Conservation (phyloP, 345 rosid genomes). For the Orychophragmus violaceus region DNA sequence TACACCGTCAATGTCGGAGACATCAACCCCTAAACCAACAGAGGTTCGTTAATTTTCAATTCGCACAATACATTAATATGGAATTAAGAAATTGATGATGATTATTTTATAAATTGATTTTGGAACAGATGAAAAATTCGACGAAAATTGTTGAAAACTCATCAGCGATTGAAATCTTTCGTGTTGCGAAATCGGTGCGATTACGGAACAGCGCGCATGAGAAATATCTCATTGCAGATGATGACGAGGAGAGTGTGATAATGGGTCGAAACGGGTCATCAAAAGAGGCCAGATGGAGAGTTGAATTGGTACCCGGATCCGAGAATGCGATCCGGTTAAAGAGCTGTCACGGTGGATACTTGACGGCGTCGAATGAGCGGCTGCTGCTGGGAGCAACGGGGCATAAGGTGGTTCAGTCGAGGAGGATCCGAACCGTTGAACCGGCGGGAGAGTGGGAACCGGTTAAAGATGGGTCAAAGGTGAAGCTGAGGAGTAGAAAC, state of each 20-base stretch:
- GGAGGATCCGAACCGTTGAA: conserved; percentile 40
- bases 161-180: conserved; percentile 56
- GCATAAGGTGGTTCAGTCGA: conserved; percentile 58
- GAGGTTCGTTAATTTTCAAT: conserved; percentile 14
- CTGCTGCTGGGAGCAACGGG: conserved; percentile 72
- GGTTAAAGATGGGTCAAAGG: conserved; percentile 36
- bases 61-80: not conserved
- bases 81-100: not conserved
- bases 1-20: conserved; percentile 32
- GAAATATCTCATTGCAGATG: conserved; percentile 64
- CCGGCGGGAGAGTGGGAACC: conserved; percentile 80
- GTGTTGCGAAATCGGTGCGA: conserved; percentile 61
- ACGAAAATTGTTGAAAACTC: not conserved
- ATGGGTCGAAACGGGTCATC: conserved; percentile 62
- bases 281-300: conserved; percentile 57
- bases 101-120: not conserved
- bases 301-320: conserved; percentile 51
- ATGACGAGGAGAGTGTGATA: conserved; percentile 63
- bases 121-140: conserved; percentile 13
- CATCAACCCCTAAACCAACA: conserved; percentile 20
- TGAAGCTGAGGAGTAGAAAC: conserved; percentile 52
- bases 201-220: conserved; percentile 57
- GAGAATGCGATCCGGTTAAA: conserved; percentile 54
- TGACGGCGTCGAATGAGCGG: conserved; percentile 69
- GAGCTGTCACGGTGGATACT: conserved; percentile 60